phyloP scores from a whole-genome alignment of 2,329 filamentous ascomycete genomes.

The Periconia sp. region DNA sequence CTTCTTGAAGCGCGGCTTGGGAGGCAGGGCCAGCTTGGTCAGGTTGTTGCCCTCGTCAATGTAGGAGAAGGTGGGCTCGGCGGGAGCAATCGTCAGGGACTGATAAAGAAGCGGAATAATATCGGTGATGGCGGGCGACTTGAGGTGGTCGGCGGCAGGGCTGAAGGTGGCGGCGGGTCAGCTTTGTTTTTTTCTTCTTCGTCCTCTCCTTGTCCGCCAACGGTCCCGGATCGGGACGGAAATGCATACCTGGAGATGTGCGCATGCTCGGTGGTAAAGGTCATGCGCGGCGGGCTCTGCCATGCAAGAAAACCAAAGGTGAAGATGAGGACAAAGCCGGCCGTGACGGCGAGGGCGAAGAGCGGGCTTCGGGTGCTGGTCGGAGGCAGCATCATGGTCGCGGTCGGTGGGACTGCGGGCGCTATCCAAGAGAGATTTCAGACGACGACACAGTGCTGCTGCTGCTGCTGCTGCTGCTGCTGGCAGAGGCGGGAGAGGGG shows the following conservation, averaged over 20 bases:
- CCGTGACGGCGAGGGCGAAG: slow-evolving; percentile 32
- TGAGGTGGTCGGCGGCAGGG: slow-evolving; percentile 17
- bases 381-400: slow-evolving; percentile 33
- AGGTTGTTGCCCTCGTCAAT: slow-evolving; percentile 32
- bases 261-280: slow-evolving; percentile 21
- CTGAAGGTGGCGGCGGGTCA: slow-evolving; percentile 22
- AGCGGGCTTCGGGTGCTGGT: slow-evolving; percentile 35
- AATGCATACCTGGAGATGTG: slow-evolving; percentile 30
- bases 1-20: slow-evolving; percentile 34
- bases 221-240: too few relatives aligned
- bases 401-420: slow-evolving; percentile 1
- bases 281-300: slow-evolving; percentile 30
- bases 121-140: slow-evolving; percentile 32
- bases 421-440: neutral
- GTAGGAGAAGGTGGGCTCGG: slow-evolving; percentile 33
- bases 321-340: slow-evolving; percentile 34
- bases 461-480: too few relatives aligned
- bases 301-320: slow-evolving; percentile 39
- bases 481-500: neutral
- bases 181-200: too few relatives aligned
- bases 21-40: slow-evolving; percentile 25
- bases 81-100: slow-evolving; percentile 29
- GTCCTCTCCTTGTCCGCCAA: too few relatives aligned
- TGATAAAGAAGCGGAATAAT: slow-evolving; percentile 35
- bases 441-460: neutral